A percentile compares a stretch with the other conserved stretches of the same genome.
These are phyloP conservation scores for Xylaria sp. DNA, from an alignment of 2,329 filamentous ascomycete genomes.

Conservation along the genomic window DNA sequence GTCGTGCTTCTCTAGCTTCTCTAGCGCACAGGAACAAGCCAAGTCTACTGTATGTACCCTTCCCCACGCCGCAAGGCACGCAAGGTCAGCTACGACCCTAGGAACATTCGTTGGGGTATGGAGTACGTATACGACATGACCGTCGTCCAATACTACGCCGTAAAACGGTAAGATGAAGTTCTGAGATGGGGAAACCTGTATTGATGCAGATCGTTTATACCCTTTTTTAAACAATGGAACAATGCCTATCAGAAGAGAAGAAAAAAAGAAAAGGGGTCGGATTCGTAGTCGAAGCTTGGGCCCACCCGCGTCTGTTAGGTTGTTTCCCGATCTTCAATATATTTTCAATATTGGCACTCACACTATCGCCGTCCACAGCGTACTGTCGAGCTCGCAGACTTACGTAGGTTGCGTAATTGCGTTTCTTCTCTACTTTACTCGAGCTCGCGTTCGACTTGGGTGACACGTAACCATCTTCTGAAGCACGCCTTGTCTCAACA, in stretches of 20 bases:
- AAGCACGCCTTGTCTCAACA: slow-evolving; percentile 17
- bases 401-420: not conserved
- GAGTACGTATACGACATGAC: slow-evolving; percentile 14
- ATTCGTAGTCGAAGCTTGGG: slow-evolving; percentile 13
- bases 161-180: slow-evolving; percentile 8
- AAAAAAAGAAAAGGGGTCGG: slow-evolving; percentile 6
- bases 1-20: slow-evolving; percentile 16
- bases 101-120: slow-evolving; percentile 24
- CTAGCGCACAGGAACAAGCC: slow-evolving; percentile 13
- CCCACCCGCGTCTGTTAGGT: slow-evolving; percentile 8
- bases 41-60: slow-evolving; percentile 8
- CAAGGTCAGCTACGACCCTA: slow-evolving; percentile 27
- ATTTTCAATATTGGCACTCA: slow-evolving; percentile 30
- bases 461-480: slow-evolving; percentile 25
- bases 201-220: slow-evolving; percentile 17
- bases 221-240: slow-evolving; percentile 10
- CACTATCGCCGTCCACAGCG: not conserved
- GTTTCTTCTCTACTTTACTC: not conserved
- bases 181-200: slow-evolving; percentile 16
- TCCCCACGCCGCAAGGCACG: slow-evolving; percentile 22
- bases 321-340: slow-evolving; percentile 15
- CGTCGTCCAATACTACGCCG: slow-evolving; percentile 18
- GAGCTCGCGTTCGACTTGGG: not conserved
- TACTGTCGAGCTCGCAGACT: not conserved
- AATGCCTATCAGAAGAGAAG: not conserved